Evolutionary conservation across 257 asterid species (phyloP).

Genomic region (Capsicum rhomboideum): DNA sequence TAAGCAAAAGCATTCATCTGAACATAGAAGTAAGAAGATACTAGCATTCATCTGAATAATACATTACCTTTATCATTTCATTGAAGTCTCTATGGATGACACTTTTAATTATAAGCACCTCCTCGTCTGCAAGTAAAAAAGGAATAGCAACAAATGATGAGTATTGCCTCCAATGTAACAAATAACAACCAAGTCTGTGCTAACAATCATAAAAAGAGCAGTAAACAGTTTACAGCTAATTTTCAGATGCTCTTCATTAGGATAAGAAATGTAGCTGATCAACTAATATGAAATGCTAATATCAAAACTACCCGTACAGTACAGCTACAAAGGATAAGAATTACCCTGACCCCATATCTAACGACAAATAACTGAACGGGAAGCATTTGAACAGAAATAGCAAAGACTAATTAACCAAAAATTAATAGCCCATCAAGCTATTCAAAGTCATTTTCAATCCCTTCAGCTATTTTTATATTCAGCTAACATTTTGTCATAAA

Average conservation of each 20-base stretch:
- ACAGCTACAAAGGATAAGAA: neutral
- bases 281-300: neutral
- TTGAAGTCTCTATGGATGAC: constrained; percentile 85
- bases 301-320: neutral
- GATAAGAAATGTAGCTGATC: neutral
- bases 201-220: neutral
- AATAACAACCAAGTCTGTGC: neutral
- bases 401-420: neutral
- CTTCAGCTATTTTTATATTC: neutral
- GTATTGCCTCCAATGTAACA: neutral
- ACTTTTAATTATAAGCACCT: constrained; percentile 91
- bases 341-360: neutral
- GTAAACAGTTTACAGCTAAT: neutral
- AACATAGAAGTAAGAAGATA: neutral
- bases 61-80: constrained; percentile 71
- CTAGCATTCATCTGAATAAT: neutral
- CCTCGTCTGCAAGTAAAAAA: constrained; percentile 54
- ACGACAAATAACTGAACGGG: neutral
- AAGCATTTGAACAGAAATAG: neutral
- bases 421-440: neutral
- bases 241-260: neutral
- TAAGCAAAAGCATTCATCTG: neutral
- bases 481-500: neutral
- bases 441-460: neutral
- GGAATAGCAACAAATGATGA: neutral